These are phyloP conservation scores for Geotrichum bryndzae DNA, from an alignment of 1,139 yeast genomes.

Conservation along the genomic window DNA sequence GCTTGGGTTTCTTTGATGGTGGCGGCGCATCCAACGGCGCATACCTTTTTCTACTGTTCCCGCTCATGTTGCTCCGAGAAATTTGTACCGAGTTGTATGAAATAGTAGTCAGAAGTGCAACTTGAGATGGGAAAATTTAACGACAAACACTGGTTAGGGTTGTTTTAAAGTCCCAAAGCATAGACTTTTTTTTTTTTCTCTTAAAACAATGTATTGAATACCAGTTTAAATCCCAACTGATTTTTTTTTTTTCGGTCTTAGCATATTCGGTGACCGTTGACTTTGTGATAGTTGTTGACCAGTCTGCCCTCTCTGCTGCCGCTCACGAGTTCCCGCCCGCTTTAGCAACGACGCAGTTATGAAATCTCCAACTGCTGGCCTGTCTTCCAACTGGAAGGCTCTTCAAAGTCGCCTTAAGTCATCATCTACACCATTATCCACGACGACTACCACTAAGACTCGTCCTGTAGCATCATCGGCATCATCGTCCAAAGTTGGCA, in stretches of 20 bases:
- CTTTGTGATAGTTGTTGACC: background rate
- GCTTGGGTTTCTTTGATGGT: constrained; percentile 6
- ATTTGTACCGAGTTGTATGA: background rate
- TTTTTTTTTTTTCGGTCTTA: background rate
- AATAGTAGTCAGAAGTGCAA: background rate
- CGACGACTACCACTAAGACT: background rate
- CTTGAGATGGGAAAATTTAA: background rate
- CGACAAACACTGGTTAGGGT: background rate
- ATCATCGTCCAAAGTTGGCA: background rate
- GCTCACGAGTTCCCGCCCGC: background rate
- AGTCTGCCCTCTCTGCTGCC: background rate
- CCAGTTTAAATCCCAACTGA: background rate
- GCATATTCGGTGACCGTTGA: background rate
- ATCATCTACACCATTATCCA: background rate
- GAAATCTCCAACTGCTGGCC: constrained; percentile 3
- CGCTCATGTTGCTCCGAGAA: constrained; percentile 5
- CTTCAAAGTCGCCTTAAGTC: constrained; percentile 20
- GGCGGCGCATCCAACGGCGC: constrained; percentile 12
- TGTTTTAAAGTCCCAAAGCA: background rate
- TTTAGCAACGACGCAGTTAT: background rate
- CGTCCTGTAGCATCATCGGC: background rate
- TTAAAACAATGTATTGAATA: background rate
- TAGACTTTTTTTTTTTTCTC: too few species aligned
- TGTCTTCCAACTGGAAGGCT: constrained; percentile 25
- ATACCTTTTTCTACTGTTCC: constrained; percentile 6